Percentiles rank a stretch among this genome's conserved stretches.
phyloP scores from a whole-genome alignment of 805 yeast genomes.

The Saccharomycopsis schoenii region DNA sequence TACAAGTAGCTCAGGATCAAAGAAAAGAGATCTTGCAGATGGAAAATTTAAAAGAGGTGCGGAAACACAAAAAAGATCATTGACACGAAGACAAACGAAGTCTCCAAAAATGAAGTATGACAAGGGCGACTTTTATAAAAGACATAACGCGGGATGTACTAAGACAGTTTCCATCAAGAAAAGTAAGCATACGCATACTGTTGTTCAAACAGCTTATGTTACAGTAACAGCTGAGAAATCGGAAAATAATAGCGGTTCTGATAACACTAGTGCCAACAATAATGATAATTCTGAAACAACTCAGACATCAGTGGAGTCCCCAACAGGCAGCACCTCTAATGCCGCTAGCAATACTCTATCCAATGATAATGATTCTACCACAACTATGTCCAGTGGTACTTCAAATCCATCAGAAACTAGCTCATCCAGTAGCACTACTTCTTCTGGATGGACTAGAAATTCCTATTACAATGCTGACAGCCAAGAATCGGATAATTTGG shows the following conservation, averaged over 20 bases:
- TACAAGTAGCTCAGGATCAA: slow-evolving; percentile 36
- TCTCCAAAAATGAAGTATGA: background rate
- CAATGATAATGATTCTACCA: no score
- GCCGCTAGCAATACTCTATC: no score
- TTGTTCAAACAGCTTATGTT: slow-evolving; percentile 71
- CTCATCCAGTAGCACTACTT: no score
- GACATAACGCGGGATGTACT: slow-evolving; percentile 27
- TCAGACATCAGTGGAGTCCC: no score
- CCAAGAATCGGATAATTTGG: slow-evolving; percentile 60
- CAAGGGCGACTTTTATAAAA: slow-evolving; percentile 27
- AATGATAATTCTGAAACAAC: no score
- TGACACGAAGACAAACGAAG: slow-evolving; percentile 20
- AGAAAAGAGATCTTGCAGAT: slow-evolving; percentile 25
- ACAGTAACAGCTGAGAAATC: slow-evolving; percentile 40
- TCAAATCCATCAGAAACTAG: no score
- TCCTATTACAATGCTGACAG: slow-evolving; percentile 55
- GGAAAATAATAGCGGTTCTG: slow-evolving; percentile 40
- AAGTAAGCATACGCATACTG: slow-evolving; percentile 39
- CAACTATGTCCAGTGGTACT: no score
- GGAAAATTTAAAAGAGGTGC: background rate
- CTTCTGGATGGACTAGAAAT: slow-evolving; percentile 55
- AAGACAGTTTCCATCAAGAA: slow-evolving; percentile 17
- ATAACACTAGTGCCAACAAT: slow-evolving; percentile 8
- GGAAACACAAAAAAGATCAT: background rate
- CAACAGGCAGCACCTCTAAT: no score